Conservation (phyloP, 1,284 basidiomycete genomes). For the Cutaneotrichosporon dermatis region DNA sequence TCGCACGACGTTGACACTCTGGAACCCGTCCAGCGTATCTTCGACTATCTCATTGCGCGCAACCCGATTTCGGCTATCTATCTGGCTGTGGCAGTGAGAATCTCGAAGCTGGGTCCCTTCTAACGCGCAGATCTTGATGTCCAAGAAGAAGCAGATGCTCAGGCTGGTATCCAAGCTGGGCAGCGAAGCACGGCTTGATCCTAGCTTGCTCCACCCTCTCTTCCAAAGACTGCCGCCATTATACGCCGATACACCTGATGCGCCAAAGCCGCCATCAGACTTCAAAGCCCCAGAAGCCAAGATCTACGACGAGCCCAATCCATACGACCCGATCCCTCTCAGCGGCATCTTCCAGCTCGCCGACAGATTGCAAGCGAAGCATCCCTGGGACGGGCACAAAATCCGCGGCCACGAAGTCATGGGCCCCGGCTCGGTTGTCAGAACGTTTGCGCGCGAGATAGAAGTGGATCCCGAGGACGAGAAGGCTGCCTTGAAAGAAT, state of each 20-base stretch:
- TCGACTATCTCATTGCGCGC: conserved; percentile 77
- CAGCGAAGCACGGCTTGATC: conserved; percentile 37
- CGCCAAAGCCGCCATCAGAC: conserved; percentile 8
- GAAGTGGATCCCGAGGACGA: conserved; percentile 23
- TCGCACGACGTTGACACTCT: conserved; percentile 84
- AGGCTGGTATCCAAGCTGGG: conserved; percentile 32
- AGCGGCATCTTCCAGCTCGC: conserved; percentile 42
- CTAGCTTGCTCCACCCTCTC: conserved; percentile 63
- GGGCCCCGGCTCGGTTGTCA: conserved; percentile 39
- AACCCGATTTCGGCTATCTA: conserved; percentile 79
- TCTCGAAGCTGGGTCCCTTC: not conserved
- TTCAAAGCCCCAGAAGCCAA: not conserved
- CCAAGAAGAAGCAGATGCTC: conserved; percentile 46
- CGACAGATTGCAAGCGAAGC: conserved; percentile 33
- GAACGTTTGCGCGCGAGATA: conserved; percentile 33
- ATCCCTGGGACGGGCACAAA: conserved; percentile 36
- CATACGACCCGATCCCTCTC: conserved; percentile 39
- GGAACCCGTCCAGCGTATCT: conserved; percentile 75
- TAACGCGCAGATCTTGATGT: conserved; percentile 40
- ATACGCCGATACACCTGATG: conserved; percentile 45
- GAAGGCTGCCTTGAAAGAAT: conserved; percentile 9
- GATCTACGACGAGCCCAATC: conserved; percentile 27
- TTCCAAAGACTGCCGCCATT: conserved; percentile 68
- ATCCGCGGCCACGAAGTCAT: conserved; percentile 42
- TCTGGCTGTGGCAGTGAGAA: conserved; percentile 69